Percentiles rank a stretch among this genome's conserved stretches.
phyloP scores from a whole-genome alignment of 176 grass and related monocot genomes.

The Eragrostis curvula region DNA sequence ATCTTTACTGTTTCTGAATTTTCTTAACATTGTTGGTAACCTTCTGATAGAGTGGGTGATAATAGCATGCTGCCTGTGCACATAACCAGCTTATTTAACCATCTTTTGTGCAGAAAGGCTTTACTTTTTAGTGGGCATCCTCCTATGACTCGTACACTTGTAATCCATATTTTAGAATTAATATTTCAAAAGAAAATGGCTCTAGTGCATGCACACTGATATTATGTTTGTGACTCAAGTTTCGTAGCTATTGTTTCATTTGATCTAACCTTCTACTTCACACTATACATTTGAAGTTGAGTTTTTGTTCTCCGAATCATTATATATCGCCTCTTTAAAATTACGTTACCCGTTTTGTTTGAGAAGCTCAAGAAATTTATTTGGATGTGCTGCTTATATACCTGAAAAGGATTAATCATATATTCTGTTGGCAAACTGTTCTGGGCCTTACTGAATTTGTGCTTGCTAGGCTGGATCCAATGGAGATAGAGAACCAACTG shows the following conservation, averaged over 20 bases:
- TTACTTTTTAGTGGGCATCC: not conserved
- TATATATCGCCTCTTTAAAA: constrained; percentile 2
- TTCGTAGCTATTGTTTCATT: not conserved
- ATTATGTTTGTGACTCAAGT: not conserved
- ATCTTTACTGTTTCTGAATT: not conserved
- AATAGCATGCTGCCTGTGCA: not conserved
- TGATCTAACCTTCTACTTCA: not conserved
- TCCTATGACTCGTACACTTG: not conserved
- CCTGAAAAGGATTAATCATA: not conserved
- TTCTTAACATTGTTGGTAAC: not conserved
- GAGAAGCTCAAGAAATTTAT: not conserved
- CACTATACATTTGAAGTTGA: not conserved
- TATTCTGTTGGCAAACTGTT: not conserved
- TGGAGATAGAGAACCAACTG: constrained; percentile 61
- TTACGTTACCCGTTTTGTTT: not conserved
- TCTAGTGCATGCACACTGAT: not conserved
- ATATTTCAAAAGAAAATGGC: not conserved
- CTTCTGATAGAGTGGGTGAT: constrained; percentile 23
- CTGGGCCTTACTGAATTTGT: constrained; percentile 12
- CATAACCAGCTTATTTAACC: not conserved
- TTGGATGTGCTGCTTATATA: not conserved
- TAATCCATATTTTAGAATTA: not conserved
- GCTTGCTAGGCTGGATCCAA: constrained; percentile 51
- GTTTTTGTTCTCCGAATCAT: constrained; percentile 7
- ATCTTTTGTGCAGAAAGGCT: constrained; percentile 4